Conservation (phyloP, 2,329 filamentous ascomycete species). For the Fusarium fujikuroi region DNA sequence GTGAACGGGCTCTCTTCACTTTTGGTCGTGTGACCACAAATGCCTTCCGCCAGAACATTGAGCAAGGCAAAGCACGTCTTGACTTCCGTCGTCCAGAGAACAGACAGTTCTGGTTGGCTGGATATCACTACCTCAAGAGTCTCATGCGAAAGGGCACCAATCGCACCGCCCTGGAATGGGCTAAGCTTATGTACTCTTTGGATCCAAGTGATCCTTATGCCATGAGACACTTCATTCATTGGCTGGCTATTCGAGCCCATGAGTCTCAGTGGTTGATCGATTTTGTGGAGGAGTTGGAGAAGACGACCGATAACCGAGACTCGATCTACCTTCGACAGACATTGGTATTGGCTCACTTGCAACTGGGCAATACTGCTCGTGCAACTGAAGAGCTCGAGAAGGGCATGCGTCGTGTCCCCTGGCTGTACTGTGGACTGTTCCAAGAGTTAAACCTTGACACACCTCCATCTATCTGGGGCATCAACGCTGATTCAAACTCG, state of each 20-base stretch:
- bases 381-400: slow-evolving; percentile 72
- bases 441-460: slow-evolving; percentile 81
- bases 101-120: slow-evolving; percentile 90
- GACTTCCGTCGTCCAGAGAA: slow-evolving; percentile 88
- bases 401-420: slow-evolving; percentile 81
- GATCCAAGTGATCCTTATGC: slow-evolving; percentile 85
- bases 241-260: slow-evolving; percentile 82
- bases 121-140: slow-evolving; percentile 88
- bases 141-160: slow-evolving; percentile 92
- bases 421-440: slow-evolving; percentile 84
- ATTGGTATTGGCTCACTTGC: slow-evolving; percentile 78
- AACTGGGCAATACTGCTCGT: slow-evolving; percentile 72
- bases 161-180: slow-evolving; percentile 93
- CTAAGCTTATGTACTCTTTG: slow-evolving; percentile 82
- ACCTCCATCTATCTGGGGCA: slow-evolving; percentile 86
- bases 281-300: slow-evolving; percentile 63
- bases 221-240: slow-evolving; percentile 82
- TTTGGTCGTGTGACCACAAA: slow-evolving; percentile 91
- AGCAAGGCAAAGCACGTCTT: slow-evolving; percentile 81
- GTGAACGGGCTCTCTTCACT: slow-evolving; percentile 91
- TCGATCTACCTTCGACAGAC: slow-evolving; percentile 80
- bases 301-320: slow-evolving; percentile 53
- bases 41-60: slow-evolving; percentile 79
- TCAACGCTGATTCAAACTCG: slow-evolving; percentile 71
- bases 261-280: slow-evolving; percentile 81